Base-by-base conservation (phyloP, 2,329 filamentous ascomycete genomes). In the Diplodia scrobiculata region DNA sequence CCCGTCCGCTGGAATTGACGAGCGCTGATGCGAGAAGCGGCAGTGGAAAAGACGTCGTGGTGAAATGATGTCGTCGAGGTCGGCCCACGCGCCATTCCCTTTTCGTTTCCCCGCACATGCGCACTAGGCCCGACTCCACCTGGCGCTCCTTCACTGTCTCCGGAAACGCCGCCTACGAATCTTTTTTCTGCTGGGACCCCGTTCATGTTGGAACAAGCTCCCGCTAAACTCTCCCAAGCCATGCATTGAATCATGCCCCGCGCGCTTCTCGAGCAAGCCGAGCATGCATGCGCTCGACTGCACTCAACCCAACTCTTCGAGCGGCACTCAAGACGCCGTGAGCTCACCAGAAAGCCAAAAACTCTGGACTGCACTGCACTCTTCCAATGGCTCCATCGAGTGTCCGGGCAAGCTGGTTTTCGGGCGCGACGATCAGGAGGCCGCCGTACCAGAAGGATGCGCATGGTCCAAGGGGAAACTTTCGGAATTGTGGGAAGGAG, bases 121-220 rank as follows among this genome's bases (percentile, higher is more conserved):
- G 25, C 58, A 25, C 58, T 62, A 62, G 55, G 55, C 38, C 41
- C 25, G 38, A 48, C 17, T 13, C 38, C 55, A 47, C 17, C 38
- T 29, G 41, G 25, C 25, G 13, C 4, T 27, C 17, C 25, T 11
- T 6, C 14, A 9, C 25, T 25, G 25, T 25, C 25, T 25, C 25
- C 25, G 25, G 25, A 25, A 25, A 25, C 25, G 25, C 25, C 25
- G 25, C 34, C 34, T 19, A 45, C 41, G 17, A 45, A 45, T 19
- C 14, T 14, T 41, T 38, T 41, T 41, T 17, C 14, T 17, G 36
- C 6, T 9, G 36, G 17, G 3, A 41, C 36, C 6, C 13, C 2
- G 38, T 4, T n/a, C 38, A 2, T n/a, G 41, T 45, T 45, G 17
- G 10, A 45, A 45, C 41, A 45, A 45, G 41, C 41, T 45, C n/a